Evolutionary conservation across 768 basidiomycete genomes (phyloP), one percentile per base, ranked within the genome.

Genomic region (Agrocybe pediades): DNA sequence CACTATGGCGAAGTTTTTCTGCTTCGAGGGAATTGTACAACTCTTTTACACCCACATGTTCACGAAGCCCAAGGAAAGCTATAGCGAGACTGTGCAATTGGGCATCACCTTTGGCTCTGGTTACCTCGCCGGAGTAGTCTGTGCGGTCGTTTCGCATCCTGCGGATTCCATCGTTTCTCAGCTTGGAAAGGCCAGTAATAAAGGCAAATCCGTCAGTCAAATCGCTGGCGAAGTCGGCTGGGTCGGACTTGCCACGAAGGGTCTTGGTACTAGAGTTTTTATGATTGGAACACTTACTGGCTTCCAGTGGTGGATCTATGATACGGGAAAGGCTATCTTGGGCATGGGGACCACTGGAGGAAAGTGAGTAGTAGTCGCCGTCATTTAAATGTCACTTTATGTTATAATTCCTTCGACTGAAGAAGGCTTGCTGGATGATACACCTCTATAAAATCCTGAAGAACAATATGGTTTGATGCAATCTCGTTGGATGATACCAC

Each of bases 1-100:
- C 81, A 97, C 95, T 65, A 95, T 97, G 94, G 94, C 94, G 79
- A 97, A 97, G 76, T 97, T 97, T 84, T 92, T 84, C 84, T 93
- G 91, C 83, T 95, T 87, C 71, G 92, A 95, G 72, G 86, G 87
- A 80, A 89, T 90, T 62, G 91, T 89, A 68, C 80, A 85, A 65
- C 70, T 90, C 62, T 95, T 95, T 79, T 92, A 92, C 74, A 92
- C 88, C 60, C 84, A 90, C 68, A 88, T 93, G 71, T 88, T 95
- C 75, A 81, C 87, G 40, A 74, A 78, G 54, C 88, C 90, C 62
- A 92, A 92, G 72, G 83, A 88, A 9, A 76, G 81, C 11, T 92
- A 92, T 72, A 72, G 82, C 75, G 87, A 93, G 78, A 71, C 81
- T 59, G 95, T 87, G 41, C 91, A 95, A 68, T 90, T 98, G 62